Base-by-base conservation (phyloP, 2,329 filamentous ascomycete species). In the Diaporthe sp. region DNA sequence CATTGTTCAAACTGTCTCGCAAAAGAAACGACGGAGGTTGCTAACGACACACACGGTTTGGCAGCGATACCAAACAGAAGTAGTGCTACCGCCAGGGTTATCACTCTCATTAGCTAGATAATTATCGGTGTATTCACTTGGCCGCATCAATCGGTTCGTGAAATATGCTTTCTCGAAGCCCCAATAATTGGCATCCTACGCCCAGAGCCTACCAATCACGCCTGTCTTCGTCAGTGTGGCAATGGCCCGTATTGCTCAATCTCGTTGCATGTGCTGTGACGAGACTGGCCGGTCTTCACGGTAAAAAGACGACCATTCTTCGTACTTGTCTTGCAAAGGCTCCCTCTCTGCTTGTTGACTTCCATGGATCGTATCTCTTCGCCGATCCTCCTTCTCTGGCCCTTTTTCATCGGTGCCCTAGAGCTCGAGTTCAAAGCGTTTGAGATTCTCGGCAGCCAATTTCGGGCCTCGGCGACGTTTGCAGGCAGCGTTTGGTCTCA, bases 11-110 rank as follows among this genome's bases (percentile, higher is more conserved):
- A 7, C 10, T 7, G 44, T 37, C 2, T 19, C 2, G 4, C 9
- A 0, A 34, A 9, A 25, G 3, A 34, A 15, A 28, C 25, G 1
- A 67, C 5, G 12, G 12, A 51, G 44, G 2, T 2, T 51, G 31
- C 2, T 22, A 34, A 1, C 1, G 12, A 49, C 13, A n/a, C 61
- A 44, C 25, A 7, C 15, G 15, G 10, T 6, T 3, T 3, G 31
- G 9, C 0, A n/a, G n/a, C 2, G 4, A 67, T 31, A 31, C 3
- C 28, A 17, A 31, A 4, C 0, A 31, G 10, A 1, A 55, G 10
- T 4, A 37, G 5, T 31, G 19, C 6, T 2, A 28, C 22, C 31
- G n/a, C 31, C 19, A 3, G 31, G 28, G 28, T 19, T 37, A 51
- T 5, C 13, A 39, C 28, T n/a, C 31, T 67, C 44, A 51, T 51